Conservation (phyloP, 345 rosid species). For the Gossypium anomalum region DNA sequence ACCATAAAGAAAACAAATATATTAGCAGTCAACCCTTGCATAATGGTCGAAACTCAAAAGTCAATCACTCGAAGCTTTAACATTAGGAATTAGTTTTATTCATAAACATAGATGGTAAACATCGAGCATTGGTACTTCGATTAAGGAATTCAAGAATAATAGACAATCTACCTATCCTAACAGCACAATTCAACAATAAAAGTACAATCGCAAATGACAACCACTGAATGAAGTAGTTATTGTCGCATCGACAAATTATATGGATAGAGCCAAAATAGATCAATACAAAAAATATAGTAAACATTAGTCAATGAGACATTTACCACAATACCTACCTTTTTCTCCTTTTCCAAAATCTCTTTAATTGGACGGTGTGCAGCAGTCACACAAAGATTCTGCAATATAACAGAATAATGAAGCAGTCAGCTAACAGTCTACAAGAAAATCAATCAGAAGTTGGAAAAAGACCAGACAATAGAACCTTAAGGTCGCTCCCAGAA, state of each 20-base stretch:
- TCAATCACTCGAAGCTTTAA: neutral
- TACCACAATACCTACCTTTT: conserved; percentile 38
- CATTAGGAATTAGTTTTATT: neutral
- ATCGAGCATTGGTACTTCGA: neutral
- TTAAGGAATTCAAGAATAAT: neutral
- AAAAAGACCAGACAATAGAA: conserved; percentile 16
- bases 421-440: conserved; percentile 5
- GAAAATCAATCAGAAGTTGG: neutral
- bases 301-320: neutral
- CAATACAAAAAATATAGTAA: neutral
- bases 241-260: neutral
- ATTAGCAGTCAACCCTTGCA: neutral
- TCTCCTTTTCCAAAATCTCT: conserved; percentile 80
- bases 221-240: neutral
- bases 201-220: neutral
- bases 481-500: conserved; percentile 95
- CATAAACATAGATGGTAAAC: neutral
- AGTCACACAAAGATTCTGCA: conserved; percentile 77
- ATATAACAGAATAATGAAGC: neutral
- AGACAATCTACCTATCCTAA: neutral
- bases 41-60: neutral
- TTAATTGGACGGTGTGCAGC: conserved; percentile 90
- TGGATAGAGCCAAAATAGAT: neutral
- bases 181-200: neutral
- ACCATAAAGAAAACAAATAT: neutral